phyloP scores from a whole-genome alignment of 495 filamentous ascomycete genomes.

The Pyrenula aspistea region DNA sequence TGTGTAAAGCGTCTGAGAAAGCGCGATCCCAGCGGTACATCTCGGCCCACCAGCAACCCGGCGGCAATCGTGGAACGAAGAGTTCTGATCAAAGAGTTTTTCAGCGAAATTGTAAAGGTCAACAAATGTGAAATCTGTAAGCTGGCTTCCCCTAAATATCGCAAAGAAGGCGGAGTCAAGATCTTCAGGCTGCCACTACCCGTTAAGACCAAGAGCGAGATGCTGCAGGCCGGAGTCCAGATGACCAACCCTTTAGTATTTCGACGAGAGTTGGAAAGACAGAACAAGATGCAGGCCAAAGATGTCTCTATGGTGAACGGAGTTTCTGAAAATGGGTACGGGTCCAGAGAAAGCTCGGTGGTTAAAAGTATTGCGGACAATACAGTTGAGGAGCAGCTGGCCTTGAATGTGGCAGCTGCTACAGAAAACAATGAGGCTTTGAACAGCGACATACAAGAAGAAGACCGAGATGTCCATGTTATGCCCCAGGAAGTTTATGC shows the following conservation, averaged over 20 bases:
- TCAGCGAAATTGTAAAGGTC: constrained; percentile 49
- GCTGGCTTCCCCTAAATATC: constrained; percentile 62
- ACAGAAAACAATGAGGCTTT: constrained; percentile 13
- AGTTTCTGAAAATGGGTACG: constrained; percentile 11
- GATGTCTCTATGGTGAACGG: constrained; percentile 12
- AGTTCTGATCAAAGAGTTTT: constrained; percentile 64
- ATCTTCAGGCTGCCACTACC: constrained; percentile 78
- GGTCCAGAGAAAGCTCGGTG: constrained; percentile 11
- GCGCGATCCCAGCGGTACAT: not conserved
- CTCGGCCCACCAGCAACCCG: constrained; percentile 37
- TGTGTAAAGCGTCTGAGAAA: not conserved
- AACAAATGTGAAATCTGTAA: constrained; percentile 64
- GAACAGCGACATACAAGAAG: constrained; percentile 16
- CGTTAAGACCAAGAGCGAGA: constrained; percentile 58
- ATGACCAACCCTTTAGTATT: constrained; percentile 48
- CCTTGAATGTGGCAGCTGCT: constrained; percentile 13
- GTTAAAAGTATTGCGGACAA: not conserved
- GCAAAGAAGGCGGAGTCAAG: constrained; percentile 79
- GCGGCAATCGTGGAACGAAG: constrained; percentile 65
- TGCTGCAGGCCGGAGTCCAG: constrained; percentile 57
- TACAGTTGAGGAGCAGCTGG: not conserved
- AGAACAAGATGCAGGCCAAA: constrained; percentile 19
- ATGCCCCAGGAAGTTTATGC: constrained; percentile 65
- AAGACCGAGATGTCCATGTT: constrained; percentile 50
- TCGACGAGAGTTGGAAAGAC: constrained; percentile 26